These are phyloP conservation scores for Trebouxia sp. DNA, from an alignment of 139 green algal genomes.

Conservation along the genomic window DNA sequence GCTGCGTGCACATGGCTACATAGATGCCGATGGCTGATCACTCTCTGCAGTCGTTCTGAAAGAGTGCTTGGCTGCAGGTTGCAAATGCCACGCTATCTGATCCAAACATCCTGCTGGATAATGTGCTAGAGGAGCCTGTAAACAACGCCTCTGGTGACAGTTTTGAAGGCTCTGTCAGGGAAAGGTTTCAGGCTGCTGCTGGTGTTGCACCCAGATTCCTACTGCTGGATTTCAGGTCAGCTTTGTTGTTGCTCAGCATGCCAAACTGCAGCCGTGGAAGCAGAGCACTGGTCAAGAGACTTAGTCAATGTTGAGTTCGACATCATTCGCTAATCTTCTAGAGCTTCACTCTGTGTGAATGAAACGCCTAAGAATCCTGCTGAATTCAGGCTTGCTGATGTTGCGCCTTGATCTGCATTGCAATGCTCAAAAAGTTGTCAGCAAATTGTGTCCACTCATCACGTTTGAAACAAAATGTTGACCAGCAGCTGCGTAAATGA, in stretches of 20 bases:
- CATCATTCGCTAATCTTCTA: neutral
- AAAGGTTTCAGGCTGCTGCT: conserved; percentile 13
- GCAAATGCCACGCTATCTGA: conserved; percentile 1
- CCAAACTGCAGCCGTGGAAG: too few relatives aligned
- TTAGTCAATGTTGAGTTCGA: neutral
- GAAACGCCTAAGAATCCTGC: neutral
- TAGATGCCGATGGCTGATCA: too few relatives aligned
- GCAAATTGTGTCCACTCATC: too few relatives aligned
- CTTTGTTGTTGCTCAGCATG: too few relatives aligned
- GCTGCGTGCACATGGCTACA: too few relatives aligned
- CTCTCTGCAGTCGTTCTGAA: too few relatives aligned
- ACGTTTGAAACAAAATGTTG: too few relatives aligned
- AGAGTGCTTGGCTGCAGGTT: neutral
- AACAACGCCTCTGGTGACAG: neutral
- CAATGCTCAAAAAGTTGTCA: neutral
- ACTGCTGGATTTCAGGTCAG: conserved; percentile 65
- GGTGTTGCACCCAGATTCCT: conserved; percentile 52
- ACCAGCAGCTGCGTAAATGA: too few relatives aligned
- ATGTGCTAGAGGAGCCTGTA: neutral
- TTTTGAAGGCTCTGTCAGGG: neutral
- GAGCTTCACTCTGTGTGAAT: neutral
- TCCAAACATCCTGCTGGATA: neutral
- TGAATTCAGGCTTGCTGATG: neutral
- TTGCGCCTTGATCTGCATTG: neutral
- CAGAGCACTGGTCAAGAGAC: neutral